Evolutionary conservation across 2,329 filamentous ascomycete genomes (phyloP), one percentile per base, ranked within the genome.

Genomic region (Colletotrichum echinochloae): DNA sequence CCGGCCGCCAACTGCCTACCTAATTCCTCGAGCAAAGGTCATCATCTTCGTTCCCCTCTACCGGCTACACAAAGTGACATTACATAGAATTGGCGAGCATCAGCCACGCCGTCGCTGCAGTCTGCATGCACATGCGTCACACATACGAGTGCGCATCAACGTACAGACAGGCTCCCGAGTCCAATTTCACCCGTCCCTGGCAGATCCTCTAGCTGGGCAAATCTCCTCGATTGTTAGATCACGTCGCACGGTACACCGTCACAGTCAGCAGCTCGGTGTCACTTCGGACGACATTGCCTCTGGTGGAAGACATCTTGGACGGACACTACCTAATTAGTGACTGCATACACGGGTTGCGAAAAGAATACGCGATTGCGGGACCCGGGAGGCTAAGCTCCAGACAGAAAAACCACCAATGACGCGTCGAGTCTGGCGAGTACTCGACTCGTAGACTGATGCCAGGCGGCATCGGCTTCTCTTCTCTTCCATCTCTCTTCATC

Each of bases 371-470:
- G 66, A 49, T 48, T 26, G 63, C 54, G 23, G 54, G 33, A 49
- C 18, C 26, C 18, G 66, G 61, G 28, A 44, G 37, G n/a, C n/a
- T 33, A 20, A 66, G 56, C 63, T 57, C 63, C 49, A n/a, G 20
- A 46, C 41, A 11, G 6, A 41, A 46, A 59, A 63, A 41, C 41
- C 67, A 70, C 64, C 64, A 70, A 70, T 70, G 51, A 48, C 28
- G 57, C 20, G 18, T 48, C 57, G 57, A 62, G 64, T 26, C 64
- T 67, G 26, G 44, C 52, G 55, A 70, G 64, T 64, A 70, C 67
- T 64, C 57, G 67, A 52, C 64, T 70, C 67, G 64, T 57, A 66
- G 28, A n/a, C 33, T 60, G 57, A 26, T 16, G 28, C 18, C 14
- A 16, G 41, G 16, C 37, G 18, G 16, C 11, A 33, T 59, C 39